Base-by-base conservation (phyloP, 352 stramenopile species). In the Blastocystis sp. region DNA sequence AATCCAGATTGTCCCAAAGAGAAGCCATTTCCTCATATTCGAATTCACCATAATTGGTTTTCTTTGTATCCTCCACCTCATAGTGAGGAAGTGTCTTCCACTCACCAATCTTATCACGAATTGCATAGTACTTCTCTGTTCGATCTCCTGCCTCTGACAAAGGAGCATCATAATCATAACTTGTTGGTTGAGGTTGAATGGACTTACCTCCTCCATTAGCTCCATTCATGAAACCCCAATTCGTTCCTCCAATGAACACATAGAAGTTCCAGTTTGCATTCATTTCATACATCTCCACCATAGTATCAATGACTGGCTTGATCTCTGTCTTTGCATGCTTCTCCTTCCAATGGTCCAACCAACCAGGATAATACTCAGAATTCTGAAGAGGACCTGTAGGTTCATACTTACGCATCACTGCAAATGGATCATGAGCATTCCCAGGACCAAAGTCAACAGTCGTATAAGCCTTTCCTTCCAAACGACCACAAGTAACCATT, bases 201-300 rank as follows among this genome's bases (percentile, higher is more conserved):
- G 24, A 16, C 32, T 73, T 58, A 51, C 77, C 87, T n/a, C 58
- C 49, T 21, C 57, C 75, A 54, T 91, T 91, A 2, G 89, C 89
- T 51, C 89, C 89, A 43, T 29, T 46, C 37, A 71, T 88, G 74
- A 90, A 90, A 27, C 89, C 89, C 42, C 87, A 91, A 83, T 90
- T 90, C 24, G 89, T 91, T 27, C 89, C 89, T n/a, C 89, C 89
- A 67, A 91, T 89, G 19, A 80, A 87, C 89, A 91, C 91, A 58
- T 91, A 91, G n/a, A 91, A 78, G 88, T 88, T 90, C 27, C 91
- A 56, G 27, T 16, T 86, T 6, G 69, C 81, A 52, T 88, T 85
- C 21, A 51, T 37, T 27, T 24, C 7, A 29, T 89, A 56, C 88
- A 88, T 81, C n/a, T 88, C 16, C 32, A 14, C 19, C 73, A 88